A percentile compares a stretch with the other conserved stretches of the same genome.
phyloP scores from a whole-genome alignment of 2,329 filamentous ascomycete genomes.

The Knufia fluminis region DNA sequence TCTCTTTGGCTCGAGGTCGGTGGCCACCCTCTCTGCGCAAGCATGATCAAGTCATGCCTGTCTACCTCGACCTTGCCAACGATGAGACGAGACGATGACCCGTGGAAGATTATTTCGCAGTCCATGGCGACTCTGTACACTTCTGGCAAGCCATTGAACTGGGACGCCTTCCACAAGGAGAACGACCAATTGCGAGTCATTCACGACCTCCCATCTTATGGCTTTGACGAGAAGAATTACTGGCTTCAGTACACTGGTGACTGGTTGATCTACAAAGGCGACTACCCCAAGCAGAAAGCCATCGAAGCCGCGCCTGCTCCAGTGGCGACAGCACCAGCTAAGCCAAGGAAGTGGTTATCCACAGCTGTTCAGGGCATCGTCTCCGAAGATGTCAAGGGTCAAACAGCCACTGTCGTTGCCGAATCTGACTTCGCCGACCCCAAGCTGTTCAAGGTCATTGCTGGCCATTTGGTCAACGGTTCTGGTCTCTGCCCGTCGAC shows the following conservation, averaged over 20 bases:
- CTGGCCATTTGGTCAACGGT: constrained; percentile 60
- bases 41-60: constrained; percentile 34
- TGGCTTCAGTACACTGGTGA: constrained; percentile 64
- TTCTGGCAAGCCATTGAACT: constrained; percentile 32
- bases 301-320: constrained; percentile 31
- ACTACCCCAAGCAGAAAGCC: constrained; percentile 35
- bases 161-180: constrained; percentile 37
- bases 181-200: constrained; percentile 47
- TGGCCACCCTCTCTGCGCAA: constrained; percentile 39
- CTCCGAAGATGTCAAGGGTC: constrained; percentile 53
- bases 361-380: constrained; percentile 57
- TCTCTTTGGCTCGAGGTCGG: constrained; percentile 39
- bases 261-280: constrained; percentile 62
- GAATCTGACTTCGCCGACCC: constrained; percentile 58
- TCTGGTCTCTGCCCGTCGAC: constrained; percentile 56
- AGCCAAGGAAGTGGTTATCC: constrained; percentile 50
- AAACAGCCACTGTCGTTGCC: constrained; percentile 51
- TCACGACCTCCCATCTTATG: constrained; percentile 58
- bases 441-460: constrained; percentile 53
- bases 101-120: constrained; percentile 33
- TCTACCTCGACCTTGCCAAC: constrained; percentile 29
- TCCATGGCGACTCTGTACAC: constrained; percentile 30
- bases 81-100: constrained; percentile 34
- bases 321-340: constrained; percentile 32
- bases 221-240: constrained; percentile 62